These are phyloP conservation scores for Crithidia bombi DNA, from an alignment of 208 protist species.

Conservation along the genomic window DNA sequence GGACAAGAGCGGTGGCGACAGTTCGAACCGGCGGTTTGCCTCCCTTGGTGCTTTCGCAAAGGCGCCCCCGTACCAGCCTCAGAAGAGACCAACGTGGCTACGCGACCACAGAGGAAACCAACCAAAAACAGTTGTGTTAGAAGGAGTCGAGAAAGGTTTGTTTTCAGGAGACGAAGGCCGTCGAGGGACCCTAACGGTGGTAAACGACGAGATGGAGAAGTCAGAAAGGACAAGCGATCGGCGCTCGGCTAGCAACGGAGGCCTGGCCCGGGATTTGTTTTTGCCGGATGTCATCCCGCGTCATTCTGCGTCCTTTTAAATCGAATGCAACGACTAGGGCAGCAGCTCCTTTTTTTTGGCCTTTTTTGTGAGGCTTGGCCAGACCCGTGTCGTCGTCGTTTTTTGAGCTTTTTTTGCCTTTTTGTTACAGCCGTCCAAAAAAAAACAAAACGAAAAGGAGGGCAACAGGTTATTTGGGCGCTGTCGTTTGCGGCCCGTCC, in stretches of 20 bases:
- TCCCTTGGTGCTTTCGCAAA: neutral
- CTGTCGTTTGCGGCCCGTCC: no score
- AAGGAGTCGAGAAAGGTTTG: no score
- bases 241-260: neutral
- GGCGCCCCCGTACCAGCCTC: neutral
- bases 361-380: neutral
- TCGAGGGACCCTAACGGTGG: neutral
- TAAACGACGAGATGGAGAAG: neutral
- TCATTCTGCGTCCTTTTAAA: neutral
- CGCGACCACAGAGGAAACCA: neutral
- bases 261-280: no score
- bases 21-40: neutral
- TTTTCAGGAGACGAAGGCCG: neutral
- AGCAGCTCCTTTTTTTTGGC: neutral
- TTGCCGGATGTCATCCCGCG: neutral
- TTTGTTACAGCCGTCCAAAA: no score
- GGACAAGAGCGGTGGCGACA: neutral
- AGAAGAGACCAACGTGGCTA: no score
- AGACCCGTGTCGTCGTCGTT: neutral
- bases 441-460: no score
- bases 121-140: neutral
- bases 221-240: neutral
- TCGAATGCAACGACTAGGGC: neutral
- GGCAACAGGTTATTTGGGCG: no score
- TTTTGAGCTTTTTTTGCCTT: no score